A percentile compares a stretch with the other conserved stretches of the same genome.
phyloP scores from a whole-genome alignment of 2,329 filamentous ascomycete species.

The Sordariomycetes sp. region DNA sequence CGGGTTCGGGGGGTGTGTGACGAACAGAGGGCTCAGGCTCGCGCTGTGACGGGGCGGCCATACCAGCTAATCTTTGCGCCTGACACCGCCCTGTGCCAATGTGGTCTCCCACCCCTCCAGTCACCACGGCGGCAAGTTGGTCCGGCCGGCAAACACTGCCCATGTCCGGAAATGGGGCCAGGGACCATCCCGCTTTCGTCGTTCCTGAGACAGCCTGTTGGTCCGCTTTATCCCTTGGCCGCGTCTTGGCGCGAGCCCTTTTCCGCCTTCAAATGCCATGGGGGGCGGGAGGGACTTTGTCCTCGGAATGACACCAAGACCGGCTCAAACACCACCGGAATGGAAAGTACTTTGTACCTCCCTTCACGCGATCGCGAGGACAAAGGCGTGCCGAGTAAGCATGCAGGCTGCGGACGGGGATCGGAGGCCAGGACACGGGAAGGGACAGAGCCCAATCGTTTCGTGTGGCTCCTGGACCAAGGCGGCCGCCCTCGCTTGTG shows the following conservation, averaged over 20 bases:
- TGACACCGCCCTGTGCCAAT: neutral
- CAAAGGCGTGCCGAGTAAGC: too few relatives aligned
- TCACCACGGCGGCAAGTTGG: neutral
- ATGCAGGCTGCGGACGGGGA: too few relatives aligned
- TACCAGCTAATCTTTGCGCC: neutral
- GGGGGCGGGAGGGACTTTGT: neutral
- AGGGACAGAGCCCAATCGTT: neutral
- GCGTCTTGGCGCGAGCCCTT: neutral
- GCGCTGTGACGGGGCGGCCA: neutral
- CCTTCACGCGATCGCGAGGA: neutral
- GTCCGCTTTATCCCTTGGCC: neutral
- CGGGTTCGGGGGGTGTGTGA: neutral
- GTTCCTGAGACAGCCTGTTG: neutral
- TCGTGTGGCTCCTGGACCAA: neutral
- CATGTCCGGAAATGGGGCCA: too few relatives aligned
- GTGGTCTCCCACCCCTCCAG: neutral
- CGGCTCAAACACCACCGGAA: too few relatives aligned
- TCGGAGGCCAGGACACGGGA: neutral
- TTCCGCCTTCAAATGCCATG: neutral
- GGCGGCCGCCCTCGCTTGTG: neutral
- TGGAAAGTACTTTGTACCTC: too few relatives aligned
- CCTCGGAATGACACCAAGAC: neutral
- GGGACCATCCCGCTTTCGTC: too few relatives aligned
- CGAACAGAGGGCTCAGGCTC: neutral
- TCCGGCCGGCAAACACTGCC: too few relatives aligned